Evolutionary conservation across 345 rosid genomes (phyloP), one percentile per base, ranked within the genome.

Genomic region (Populus tremula): DNA sequence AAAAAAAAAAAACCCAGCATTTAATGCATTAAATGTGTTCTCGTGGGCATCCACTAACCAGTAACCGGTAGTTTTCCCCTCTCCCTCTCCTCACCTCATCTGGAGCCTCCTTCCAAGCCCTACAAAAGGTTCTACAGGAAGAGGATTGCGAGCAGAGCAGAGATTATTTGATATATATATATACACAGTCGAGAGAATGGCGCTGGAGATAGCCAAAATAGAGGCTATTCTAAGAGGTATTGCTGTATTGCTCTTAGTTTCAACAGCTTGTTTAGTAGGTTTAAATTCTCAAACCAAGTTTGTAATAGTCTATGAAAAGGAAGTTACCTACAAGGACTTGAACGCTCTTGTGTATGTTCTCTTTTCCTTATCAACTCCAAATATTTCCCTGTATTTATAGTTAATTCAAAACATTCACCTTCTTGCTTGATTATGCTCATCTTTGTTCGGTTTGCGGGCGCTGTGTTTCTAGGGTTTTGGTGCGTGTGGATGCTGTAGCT

Each of bases 321-420:
- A 35, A 72, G 91, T 83, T 80, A 86, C 84, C 68, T 90, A 75
- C 89, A 89, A 74, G 81, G 77, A 84, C 35, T 80, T 90, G 76
- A 35, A 72, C 18, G 82, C 87, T 70, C 83, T 92, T 23, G 14
- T 27, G 94, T 92, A 88, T 70, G 87, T 77, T 33, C 29, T 69
- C 63, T n/a, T 9, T 76, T 14, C 23, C 35, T 41, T 4, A 49
- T 33, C 45, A 7, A 17, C 14, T 66, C 14, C 35, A 5, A 38
- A 45, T 62, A 13, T 38, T 31, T 29, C 6, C 36, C 36, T 4
- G 36, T 33, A 33, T 33, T 33, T 33, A 33, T 33, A 33, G 36
- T 33, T 33, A 33, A 4, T 33, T 33, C 36, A 4, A 33, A 33
- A 4, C 36, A 33, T 33, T 33, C 36, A 33, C 36, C 36, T 33